Percentiles rank a stretch among this genome's conserved stretches.
Conservation (phyloP, 768 basidiomycete species). For the Amanita fuliginea region DNA sequence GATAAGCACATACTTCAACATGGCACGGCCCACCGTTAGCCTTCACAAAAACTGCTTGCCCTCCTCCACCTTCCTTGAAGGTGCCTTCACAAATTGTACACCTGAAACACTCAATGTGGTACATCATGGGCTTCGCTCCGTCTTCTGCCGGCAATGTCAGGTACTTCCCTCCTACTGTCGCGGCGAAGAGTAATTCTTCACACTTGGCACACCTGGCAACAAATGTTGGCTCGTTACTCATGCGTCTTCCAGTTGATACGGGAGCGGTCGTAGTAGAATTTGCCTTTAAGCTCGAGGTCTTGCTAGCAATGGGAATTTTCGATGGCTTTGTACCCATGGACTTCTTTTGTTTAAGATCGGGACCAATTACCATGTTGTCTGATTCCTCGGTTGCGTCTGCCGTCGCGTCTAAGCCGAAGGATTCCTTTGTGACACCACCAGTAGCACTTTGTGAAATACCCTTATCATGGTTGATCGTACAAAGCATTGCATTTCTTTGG, state of each 20-base stretch:
- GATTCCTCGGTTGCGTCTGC: conserved; percentile 21
- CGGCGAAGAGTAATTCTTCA: conserved; percentile 39
- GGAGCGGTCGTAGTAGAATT: background rate
- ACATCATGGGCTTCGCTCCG: conserved; percentile 41
- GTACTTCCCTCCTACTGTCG: conserved; percentile 49
- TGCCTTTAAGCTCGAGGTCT: background rate
- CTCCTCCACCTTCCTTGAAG: conserved; percentile 51
- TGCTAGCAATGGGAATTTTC: conserved; percentile 7
- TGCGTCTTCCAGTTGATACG: background rate
- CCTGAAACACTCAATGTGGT: conserved; percentile 69
- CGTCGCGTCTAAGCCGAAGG: conserved; percentile 6
- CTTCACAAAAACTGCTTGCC: conserved; percentile 63
- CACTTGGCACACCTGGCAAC: conserved; percentile 44
- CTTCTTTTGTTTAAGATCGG: conserved; percentile 21
- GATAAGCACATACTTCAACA: conserved; percentile 31
- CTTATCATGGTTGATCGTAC: background rate
- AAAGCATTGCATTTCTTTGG: background rate
- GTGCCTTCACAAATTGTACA: conserved; percentile 54
- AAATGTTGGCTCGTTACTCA: background rate
- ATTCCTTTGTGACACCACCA: background rate
- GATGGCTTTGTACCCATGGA: background rate
- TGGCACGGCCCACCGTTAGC: conserved; percentile 60
- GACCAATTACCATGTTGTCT: conserved; percentile 20
- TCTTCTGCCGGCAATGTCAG: conserved; percentile 56
- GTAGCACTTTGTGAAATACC: conserved; percentile 6